Base-by-base conservation (phyloP, 495 filamentous ascomycete genomes). In the Trichoderma gamsii region DNA sequence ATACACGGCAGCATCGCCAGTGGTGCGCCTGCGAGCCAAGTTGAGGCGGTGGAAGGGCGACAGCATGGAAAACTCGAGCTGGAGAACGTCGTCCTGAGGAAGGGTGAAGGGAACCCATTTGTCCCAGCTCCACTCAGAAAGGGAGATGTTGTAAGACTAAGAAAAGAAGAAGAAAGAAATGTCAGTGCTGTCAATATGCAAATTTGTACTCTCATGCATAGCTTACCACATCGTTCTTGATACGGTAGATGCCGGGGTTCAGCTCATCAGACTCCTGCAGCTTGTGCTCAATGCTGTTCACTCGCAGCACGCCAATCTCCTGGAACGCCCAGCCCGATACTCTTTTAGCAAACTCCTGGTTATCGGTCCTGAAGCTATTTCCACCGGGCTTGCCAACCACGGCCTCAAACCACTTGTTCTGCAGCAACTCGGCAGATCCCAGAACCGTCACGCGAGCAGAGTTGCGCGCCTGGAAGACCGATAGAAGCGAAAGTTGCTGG, bases 31-130 rank as follows among this genome's bases (percentile, higher is more conserved):
- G 8, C 73, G 59, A 21, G 80, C 78, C 7, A 99, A 88, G 69
- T 85, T 77, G 25, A 97, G 84, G n/a, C 96, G 93, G 81, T 97
- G 90, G 87, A 96, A 97, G 71, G 96, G 95, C 8, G 94, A 97
- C 16, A 99, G 90, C 95, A 99, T 99, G 79, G 87, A 92, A 83
- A 97, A 96, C 79, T 99, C 95, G 68, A 99, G 90, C 76, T 99
- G 95, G 16, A 98, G 76, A 35, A 78, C 81, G 75, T 99, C 95
- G 66, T 75, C 78, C 3, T 81, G 69, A 66, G 91, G 88, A 41
- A 91, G 81, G 49, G 80, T 80, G 80, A 93, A 96, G 67, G 93
- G 91, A 9, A 81, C 79, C 78, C 86, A 94, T 72, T 84, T 81
- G 75, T 88, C 85, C 78, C 83, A 85, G 41, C 74, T 71, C 76